These are phyloP conservation scores for Mikania micrantha DNA, from an alignment of 129 eudicot species.

Conservation along the genomic window DNA sequence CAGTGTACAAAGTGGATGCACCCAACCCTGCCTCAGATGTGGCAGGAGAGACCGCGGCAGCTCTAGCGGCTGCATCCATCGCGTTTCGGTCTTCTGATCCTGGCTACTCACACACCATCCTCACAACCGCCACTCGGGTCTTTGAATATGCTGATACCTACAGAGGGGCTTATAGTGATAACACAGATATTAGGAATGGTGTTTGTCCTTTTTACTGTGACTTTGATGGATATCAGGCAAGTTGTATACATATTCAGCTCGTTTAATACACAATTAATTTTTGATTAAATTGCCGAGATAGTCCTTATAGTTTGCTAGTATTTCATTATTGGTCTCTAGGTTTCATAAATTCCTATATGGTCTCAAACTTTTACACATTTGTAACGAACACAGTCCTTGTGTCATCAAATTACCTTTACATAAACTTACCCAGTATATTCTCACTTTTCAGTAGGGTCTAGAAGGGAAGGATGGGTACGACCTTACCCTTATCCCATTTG, in stretches of 20 bases:
- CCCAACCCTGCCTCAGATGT: slow-evolving; percentile 90
- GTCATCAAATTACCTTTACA: too few relatives aligned
- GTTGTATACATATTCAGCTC: not conserved
- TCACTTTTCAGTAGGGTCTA: too few relatives aligned
- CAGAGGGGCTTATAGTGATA: slow-evolving; percentile 91
- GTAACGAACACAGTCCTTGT: too few relatives aligned
- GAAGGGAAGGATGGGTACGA: too few relatives aligned
- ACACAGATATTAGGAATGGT: slow-evolving; percentile 54
- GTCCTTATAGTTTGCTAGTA: too few relatives aligned
- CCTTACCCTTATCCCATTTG: too few relatives aligned
- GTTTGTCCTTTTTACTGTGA: slow-evolving; percentile 96
- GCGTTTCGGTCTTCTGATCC: slow-evolving; percentile 82
- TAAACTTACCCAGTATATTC: too few relatives aligned
- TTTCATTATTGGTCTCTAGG: too few relatives aligned
- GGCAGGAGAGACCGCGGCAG: slow-evolving; percentile 92
- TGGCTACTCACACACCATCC: slow-evolving; percentile 59
- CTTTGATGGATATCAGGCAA: slow-evolving; percentile 92
- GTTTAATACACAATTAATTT: too few relatives aligned
- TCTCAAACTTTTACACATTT: too few relatives aligned
- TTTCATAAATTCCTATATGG: too few relatives aligned
- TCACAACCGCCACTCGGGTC: slow-evolving; percentile 56
- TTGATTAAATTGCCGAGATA: too few relatives aligned
- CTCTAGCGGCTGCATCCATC: slow-evolving; percentile 88
- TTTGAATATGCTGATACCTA: slow-evolving; percentile 69
- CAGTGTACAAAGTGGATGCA: slow-evolving; percentile 70